phyloP scores from a whole-genome alignment of 1,284 basidiomycete genomes.

The Taiwanofungus camphoratus region DNA sequence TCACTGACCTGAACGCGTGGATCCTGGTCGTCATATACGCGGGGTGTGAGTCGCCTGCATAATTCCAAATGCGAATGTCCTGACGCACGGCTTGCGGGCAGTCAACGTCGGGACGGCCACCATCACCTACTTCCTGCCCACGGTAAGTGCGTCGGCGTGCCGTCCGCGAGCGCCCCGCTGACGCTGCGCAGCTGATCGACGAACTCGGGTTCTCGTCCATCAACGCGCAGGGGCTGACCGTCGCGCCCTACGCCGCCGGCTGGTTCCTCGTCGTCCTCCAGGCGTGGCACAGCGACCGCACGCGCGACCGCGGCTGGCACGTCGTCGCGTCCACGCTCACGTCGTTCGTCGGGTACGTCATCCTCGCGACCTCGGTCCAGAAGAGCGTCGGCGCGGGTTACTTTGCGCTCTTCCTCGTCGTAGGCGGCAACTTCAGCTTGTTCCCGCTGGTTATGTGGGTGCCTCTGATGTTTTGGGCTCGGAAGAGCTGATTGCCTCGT shows the following conservation, averaged over 20 bases:
- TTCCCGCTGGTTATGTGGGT: constrained; percentile 53
- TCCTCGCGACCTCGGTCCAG: constrained; percentile 44
- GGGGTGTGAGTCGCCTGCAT: constrained; percentile 36
- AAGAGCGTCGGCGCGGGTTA: constrained; percentile 48
- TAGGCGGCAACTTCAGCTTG: constrained; percentile 47
- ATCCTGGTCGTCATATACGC: constrained; percentile 45
- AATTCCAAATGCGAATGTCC: not conserved
- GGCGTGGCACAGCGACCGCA: constrained; percentile 48
- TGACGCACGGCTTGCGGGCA: constrained; percentile 16
- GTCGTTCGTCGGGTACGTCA: constrained; percentile 45
- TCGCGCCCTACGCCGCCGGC: constrained; percentile 48
- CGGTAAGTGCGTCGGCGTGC: constrained; percentile 27
- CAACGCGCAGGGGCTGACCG: constrained; percentile 49
- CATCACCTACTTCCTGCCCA: constrained; percentile 50
- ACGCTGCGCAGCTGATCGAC: constrained; percentile 38
- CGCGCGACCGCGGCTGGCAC: constrained; percentile 47
- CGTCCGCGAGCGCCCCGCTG: not conserved
- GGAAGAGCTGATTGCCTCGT: not conserved
- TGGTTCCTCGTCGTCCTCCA: constrained; percentile 50
- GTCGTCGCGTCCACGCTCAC: constrained; percentile 41
- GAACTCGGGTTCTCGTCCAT: constrained; percentile 48
- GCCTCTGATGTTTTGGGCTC: not conserved
- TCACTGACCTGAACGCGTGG: constrained; percentile 46
- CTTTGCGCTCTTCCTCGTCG: constrained; percentile 50
- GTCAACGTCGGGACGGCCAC: constrained; percentile 54